Percentiles rank a stretch among this genome's conserved stretches.
phyloP scores from a whole-genome alignment of 1,284 basidiomycete species.

The Agaricales sp. region DNA sequence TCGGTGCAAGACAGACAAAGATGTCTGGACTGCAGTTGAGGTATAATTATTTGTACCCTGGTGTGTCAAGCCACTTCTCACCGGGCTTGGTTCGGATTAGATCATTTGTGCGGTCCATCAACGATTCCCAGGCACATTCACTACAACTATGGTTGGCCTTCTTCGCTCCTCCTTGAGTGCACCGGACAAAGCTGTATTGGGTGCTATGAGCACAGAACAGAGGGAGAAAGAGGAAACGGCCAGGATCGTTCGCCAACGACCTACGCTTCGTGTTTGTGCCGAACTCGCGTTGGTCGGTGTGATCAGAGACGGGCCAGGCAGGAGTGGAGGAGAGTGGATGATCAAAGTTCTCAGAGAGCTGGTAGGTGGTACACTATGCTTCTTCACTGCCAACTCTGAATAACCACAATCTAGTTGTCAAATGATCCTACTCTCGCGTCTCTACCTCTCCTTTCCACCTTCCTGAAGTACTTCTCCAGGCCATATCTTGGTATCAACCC shows the following conservation, averaged over 20 bases:
- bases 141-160: slow-evolving; percentile 56
- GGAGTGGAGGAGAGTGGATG: slow-evolving; percentile 79
- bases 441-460: slow-evolving; percentile 72
- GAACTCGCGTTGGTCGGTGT: slow-evolving; percentile 87
- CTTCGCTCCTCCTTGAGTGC: slow-evolving; percentile 61
- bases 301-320: slow-evolving; percentile 52
- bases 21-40: slow-evolving; percentile 88
- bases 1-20: slow-evolving; percentile 82
- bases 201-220: slow-evolving; percentile 65
- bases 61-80: slow-evolving; percentile 6
- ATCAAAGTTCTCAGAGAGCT: slow-evolving; percentile 76
- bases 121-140: slow-evolving; percentile 76
- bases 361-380: slow-evolving; percentile 35
- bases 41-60: slow-evolving; percentile 30
- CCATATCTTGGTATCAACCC: slow-evolving; percentile 70
- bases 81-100: slow-evolving; percentile 27
- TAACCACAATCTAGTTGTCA: slow-evolving; percentile 47
- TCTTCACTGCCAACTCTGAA: slow-evolving; percentile 6
- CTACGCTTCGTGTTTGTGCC: slow-evolving; percentile 77
- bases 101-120: slow-evolving; percentile 85
- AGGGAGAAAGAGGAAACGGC: slow-evolving; percentile 88
- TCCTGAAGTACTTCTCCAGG: slow-evolving; percentile 77
- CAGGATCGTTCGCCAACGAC: slow-evolving; percentile 75
- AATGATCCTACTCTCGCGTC: slow-evolving; percentile 83
- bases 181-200: slow-evolving; percentile 47